Evolutionary conservation across 345 rosid species (phyloP), one percentile per base, ranked within the genome.

Genomic region (Gossypium australe): DNA sequence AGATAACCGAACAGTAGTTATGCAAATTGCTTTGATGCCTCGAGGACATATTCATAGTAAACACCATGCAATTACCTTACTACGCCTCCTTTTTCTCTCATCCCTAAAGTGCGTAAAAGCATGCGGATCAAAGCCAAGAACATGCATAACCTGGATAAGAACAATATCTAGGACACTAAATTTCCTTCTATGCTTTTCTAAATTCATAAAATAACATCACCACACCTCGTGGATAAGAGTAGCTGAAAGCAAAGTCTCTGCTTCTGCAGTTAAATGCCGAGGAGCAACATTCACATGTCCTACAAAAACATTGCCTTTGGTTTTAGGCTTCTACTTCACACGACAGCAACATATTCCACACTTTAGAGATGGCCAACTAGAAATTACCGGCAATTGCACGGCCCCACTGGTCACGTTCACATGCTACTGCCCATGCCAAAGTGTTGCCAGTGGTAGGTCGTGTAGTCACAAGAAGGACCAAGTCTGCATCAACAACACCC

Each of bases 281-380:
- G 98, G 99, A 78, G 99, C 97, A 75, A 95, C 99, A 87, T 95
- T 95, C 71, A 95, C 99, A 81, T 95, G 99, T 52, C 99, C 99
- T 95, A 74, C 72, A 75, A 79, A 66, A 77, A 13, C 49, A 45
- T 74, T 51, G 64, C 47, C 71, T 38, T 17, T 58, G 73, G 72
- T 45, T 80, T 79, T 34, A 74, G 65, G 55, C 38, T 60, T 74
- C 24, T 27, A 45, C 63, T 11, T 53, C 66, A 75, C 4, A 10
- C 0, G 64, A 4, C 10, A 72, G 14, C 18, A 34, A 27, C 38
- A 60, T 7, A 71, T 38, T 17, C 59, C 8, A 27, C 27, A 61
- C 44, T 7, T 16, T 13, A 60, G 72, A 57, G 55, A 70, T 25
- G 47, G 29, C 45, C 45, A 76, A 41, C 9, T 52, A 71, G 56